Evolutionary conservation across 2,329 filamentous ascomycete genomes (phyloP).

Genomic region (Chalara sp.): DNA sequence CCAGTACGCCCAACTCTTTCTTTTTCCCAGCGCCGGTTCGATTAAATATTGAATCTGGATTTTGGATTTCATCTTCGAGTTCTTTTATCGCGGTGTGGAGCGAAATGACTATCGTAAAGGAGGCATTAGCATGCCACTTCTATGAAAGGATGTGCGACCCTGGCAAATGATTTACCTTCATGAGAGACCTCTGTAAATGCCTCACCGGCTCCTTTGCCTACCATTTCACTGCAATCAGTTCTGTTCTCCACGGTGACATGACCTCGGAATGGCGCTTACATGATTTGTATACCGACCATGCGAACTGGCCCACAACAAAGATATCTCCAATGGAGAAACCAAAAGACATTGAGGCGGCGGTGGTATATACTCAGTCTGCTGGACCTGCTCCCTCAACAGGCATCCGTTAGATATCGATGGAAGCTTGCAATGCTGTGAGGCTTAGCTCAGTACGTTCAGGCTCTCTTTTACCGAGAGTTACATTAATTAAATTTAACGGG

Average conservation of each 20-base stretch:
- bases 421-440: too few species aligned
- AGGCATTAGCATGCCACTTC: not conserved
- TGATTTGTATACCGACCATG: slow-evolving; percentile 1
- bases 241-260: not conserved
- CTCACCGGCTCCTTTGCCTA: slow-evolving; percentile 5
- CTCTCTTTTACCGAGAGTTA: too few species aligned
- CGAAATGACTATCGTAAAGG: not conserved
- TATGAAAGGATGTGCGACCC: not conserved
- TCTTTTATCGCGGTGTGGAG: slow-evolving; percentile 5
- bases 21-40: slow-evolving; percentile 3
- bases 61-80: slow-evolving; percentile 8
- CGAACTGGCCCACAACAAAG: slow-evolving; percentile 2
- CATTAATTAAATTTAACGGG: too few species aligned
- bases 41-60: slow-evolving; percentile 8
- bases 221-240: not conserved
- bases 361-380: not conserved
- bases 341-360: slow-evolving; percentile 2
- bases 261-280: not conserved
- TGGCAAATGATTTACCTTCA: slow-evolving; percentile 1
- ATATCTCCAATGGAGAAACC: slow-evolving; percentile 6
- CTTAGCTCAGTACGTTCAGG: too few species aligned
- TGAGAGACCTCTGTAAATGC: slow-evolving; percentile 7
- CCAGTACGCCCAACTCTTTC: slow-evolving; percentile 2
- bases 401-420: too few species aligned
- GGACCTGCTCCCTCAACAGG: too few species aligned